Evolutionary conservation across 495 filamentous ascomycete genomes (phyloP).

Genomic region (Venustampulla echinocandica): DNA sequence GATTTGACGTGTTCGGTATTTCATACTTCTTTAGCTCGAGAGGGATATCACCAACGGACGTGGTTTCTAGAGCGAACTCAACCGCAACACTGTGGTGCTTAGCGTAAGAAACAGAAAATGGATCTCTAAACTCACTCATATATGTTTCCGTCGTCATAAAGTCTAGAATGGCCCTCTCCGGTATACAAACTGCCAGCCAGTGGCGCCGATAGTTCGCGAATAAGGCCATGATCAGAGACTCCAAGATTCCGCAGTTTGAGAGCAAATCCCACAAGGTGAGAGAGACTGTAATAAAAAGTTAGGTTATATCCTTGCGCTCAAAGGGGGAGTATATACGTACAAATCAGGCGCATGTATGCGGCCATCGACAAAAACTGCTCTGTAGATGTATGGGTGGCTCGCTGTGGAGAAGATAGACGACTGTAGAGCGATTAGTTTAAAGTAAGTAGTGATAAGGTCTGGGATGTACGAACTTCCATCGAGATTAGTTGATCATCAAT

Average conservation of each 20-base stretch:
- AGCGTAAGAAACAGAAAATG: neutral
- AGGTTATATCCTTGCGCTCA: slow-evolving; percentile 5
- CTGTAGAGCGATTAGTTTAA: slow-evolving; percentile 28
- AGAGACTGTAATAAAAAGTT: slow-evolving; percentile 43
- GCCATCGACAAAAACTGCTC: slow-evolving; percentile 91
- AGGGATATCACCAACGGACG: slow-evolving; percentile 44
- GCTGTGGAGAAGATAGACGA: slow-evolving; percentile 78
- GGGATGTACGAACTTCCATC: slow-evolving; percentile 56
- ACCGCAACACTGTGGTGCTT: slow-evolving; percentile 58
- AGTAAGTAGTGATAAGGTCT: neutral
- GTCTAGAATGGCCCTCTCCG: slow-evolving; percentile 85
- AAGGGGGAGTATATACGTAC: slow-evolving; percentile 31
- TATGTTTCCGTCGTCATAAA: slow-evolving; percentile 86
- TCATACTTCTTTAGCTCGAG: slow-evolving; percentile 43
- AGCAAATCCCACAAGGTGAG: slow-evolving; percentile 85
- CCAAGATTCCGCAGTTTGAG: slow-evolving; percentile 90
- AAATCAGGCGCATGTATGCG: slow-evolving; percentile 90
- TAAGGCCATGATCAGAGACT: slow-evolving; percentile 82
- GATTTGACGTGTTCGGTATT: slow-evolving; percentile 48
- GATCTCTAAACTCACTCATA: slow-evolving; percentile 57
- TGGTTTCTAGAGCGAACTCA: slow-evolving; percentile 78
- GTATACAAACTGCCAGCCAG: slow-evolving; percentile 86
- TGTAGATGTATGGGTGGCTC: slow-evolving; percentile 83
- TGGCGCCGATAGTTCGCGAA: slow-evolving; percentile 80
- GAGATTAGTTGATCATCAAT: slow-evolving; percentile 96